Percentiles rank a stretch among this genome's conserved stretches.
Conservation (phyloP, 2,329 filamentous ascomycete species). For the Trichoderma simmonsii region DNA sequence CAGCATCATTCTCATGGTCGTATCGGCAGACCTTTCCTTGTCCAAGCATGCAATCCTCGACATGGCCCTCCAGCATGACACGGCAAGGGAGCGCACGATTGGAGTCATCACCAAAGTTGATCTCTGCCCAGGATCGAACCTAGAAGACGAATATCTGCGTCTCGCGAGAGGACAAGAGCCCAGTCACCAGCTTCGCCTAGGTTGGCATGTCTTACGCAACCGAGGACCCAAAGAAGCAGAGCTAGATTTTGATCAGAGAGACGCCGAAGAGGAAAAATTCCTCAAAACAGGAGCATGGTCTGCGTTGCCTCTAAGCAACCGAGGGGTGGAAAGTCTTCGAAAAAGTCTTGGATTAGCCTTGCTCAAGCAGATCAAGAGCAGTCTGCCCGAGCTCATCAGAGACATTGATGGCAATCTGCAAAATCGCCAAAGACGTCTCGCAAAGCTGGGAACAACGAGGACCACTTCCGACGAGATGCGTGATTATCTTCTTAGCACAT, state of each 20-base stretch:
- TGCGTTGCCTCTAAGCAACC: background rate
- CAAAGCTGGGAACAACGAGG: constrained; percentile 19
- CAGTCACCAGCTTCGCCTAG: constrained; percentile 34
- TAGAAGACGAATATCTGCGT: constrained; percentile 36
- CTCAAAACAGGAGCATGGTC: background rate
- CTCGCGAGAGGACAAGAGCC: constrained; percentile 44
- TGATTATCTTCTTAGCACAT: constrained; percentile 34
- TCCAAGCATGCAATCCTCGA: constrained; percentile 45
- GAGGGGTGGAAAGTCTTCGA: background rate
- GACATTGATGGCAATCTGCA: background rate
- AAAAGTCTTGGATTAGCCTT: background rate
- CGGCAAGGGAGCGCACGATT: constrained; percentile 42
- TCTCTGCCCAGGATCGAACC: constrained; percentile 9
- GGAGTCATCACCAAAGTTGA: constrained; percentile 59
- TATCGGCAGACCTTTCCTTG: constrained; percentile 54
- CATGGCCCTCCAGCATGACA: constrained; percentile 34
- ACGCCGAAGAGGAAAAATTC: constrained; percentile 18
- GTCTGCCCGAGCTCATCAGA: background rate
- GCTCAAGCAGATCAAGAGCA: background rate
- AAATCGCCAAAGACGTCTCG: constrained; percentile 11
- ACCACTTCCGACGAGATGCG: constrained; percentile 27
- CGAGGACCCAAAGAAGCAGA: constrained; percentile 23
- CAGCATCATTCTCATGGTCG: constrained; percentile 59
- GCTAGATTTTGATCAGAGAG: background rate
- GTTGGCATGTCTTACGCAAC: constrained; percentile 56